Percentiles rank a stretch among this genome's conserved stretches.
phyloP scores from a whole-genome alignment of 768 basidiomycete genomes.

The Piloderma croceum region DNA sequence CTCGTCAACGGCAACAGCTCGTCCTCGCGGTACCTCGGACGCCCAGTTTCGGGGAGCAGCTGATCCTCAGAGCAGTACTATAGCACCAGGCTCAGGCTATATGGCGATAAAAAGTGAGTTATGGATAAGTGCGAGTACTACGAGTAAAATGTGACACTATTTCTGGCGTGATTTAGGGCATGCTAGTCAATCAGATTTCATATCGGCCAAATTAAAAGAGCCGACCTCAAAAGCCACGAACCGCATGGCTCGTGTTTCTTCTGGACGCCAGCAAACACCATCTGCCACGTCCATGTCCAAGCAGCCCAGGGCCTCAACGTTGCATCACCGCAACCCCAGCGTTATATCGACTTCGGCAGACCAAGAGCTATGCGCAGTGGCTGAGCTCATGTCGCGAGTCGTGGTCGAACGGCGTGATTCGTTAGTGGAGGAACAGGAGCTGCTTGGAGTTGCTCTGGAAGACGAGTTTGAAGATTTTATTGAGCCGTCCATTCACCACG shows the following conservation, averaged over 20 bases:
- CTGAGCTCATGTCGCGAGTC: conserved; percentile 39
- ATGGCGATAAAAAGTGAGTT: too few species aligned
- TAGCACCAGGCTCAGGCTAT: too few species aligned
- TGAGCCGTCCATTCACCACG: conserved; percentile 14
- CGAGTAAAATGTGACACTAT: too few species aligned
- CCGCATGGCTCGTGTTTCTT: too few species aligned
- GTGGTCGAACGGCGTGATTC: conserved; percentile 18
- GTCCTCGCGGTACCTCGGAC: conserved; percentile 73
- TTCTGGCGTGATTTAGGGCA: too few species aligned
- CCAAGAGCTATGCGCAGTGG: conserved; percentile 44
- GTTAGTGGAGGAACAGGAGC: conserved; percentile 22
- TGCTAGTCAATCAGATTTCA: too few species aligned
- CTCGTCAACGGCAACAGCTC: conserved; percentile 33
- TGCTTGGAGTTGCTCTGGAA: conserved; percentile 18
- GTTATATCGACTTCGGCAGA: conserved; percentile 45
- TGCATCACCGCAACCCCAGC: conserved; percentile 33
- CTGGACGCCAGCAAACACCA: too few species aligned
- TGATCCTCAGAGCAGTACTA: too few species aligned
- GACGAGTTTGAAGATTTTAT: conserved; percentile 24
- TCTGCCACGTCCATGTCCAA: too few species aligned
- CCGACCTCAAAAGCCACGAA: too few species aligned
- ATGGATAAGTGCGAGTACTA: too few species aligned
- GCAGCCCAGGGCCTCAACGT: conserved; percentile 16
- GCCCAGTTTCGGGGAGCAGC: conserved; percentile 32
- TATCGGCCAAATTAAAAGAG: too few species aligned